Conservation (phyloP, 2,329 filamentous ascomycete genomes). For the Ophiostoma perfectum region DNA sequence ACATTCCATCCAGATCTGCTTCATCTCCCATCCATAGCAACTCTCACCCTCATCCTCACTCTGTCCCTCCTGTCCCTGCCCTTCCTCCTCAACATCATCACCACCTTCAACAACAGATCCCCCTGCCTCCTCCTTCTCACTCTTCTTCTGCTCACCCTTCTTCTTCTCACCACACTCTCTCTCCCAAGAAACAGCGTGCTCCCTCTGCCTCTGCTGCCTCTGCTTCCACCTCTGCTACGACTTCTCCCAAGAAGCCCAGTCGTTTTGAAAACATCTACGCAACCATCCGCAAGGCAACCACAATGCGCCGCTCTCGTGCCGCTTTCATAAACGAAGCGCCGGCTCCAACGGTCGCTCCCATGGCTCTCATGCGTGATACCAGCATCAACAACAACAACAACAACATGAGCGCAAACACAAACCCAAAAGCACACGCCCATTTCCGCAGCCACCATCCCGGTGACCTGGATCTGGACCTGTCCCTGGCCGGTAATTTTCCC, state of each 20-base stretch:
- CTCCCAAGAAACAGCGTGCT: conserved; percentile 18
- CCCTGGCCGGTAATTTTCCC: conserved; percentile 1
- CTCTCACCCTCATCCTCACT: conserved; percentile 1
- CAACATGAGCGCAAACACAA: background rate
- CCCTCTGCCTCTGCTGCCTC: conserved; percentile 18
- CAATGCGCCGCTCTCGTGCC: conserved; percentile 25
- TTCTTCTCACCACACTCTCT: conserved; percentile 3
- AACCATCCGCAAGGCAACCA: conserved; percentile 32
- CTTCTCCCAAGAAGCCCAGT: conserved; percentile 28
- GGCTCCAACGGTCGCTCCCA: conserved; percentile 24
- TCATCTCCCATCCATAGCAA: conserved; percentile 3
- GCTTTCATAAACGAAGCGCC: conserved; percentile 19
- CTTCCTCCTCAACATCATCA: background rate
- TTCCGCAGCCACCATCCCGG: conserved; percentile 17
- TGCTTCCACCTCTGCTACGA: background rate
- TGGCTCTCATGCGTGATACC: conserved; percentile 23
- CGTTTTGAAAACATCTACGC: conserved; percentile 33
- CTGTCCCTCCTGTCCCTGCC: background rate
- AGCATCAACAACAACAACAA: background rate
- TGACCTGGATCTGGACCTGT: conserved; percentile 11
- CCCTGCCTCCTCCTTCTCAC: conserved; percentile 7
- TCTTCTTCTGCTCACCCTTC: background rate
- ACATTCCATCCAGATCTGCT: background rate
- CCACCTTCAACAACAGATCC: conserved; percentile 8
- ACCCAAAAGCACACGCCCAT: conserved; percentile 11